A percentile compares a stretch with the other conserved stretches of the same genome.
These are phyloP conservation scores for Xylaria sp. DNA, from an alignment of 2,329 filamentous ascomycete species.

Conservation along the genomic window DNA sequence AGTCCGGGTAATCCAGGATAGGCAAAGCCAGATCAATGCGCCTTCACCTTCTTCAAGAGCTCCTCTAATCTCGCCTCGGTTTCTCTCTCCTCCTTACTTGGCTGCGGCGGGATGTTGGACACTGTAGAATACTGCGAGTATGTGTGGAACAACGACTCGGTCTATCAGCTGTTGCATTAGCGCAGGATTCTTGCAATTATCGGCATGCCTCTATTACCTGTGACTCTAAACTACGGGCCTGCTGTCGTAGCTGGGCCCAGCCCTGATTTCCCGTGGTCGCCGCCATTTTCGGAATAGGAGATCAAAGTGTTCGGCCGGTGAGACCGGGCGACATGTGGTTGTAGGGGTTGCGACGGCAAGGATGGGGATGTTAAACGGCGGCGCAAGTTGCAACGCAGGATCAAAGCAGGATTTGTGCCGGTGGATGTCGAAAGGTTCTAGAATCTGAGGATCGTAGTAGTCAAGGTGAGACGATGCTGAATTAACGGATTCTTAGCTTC, in stretches of 20 bases:
- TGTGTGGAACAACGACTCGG: constrained; percentile 81
- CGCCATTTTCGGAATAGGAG: constrained; percentile 56
- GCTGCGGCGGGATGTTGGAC: constrained; percentile 81
- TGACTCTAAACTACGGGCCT: constrained; percentile 86
- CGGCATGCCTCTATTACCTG: constrained; percentile 70
- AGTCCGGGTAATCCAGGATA: constrained; percentile 23
- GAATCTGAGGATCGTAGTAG: not conserved
- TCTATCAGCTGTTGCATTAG: constrained; percentile 61
- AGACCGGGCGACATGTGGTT: constrained; percentile 27
- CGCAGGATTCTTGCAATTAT: not conserved
- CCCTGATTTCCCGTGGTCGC: constrained; percentile 67
- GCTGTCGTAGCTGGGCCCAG: constrained; percentile 95
- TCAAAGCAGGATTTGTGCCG: too few relatives aligned
- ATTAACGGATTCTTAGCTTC: constrained; percentile 18
- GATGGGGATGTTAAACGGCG: not conserved
- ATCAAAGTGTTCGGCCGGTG: not conserved
- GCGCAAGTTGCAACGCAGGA: constrained; percentile 1
- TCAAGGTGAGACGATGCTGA: not conserved
- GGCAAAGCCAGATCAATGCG: not conserved
- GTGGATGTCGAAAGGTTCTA: not conserved
- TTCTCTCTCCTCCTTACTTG: constrained; percentile 83
- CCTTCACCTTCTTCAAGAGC: constrained; percentile 78
- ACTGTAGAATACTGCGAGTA: constrained; percentile 92
- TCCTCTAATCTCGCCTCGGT: constrained; percentile 86
- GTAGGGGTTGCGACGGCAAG: constrained; percentile 14